These are phyloP conservation scores for Mucor plumbeus DNA, from an alignment of 371 early-diverging fungal genomes.

Conservation along the genomic window DNA sequence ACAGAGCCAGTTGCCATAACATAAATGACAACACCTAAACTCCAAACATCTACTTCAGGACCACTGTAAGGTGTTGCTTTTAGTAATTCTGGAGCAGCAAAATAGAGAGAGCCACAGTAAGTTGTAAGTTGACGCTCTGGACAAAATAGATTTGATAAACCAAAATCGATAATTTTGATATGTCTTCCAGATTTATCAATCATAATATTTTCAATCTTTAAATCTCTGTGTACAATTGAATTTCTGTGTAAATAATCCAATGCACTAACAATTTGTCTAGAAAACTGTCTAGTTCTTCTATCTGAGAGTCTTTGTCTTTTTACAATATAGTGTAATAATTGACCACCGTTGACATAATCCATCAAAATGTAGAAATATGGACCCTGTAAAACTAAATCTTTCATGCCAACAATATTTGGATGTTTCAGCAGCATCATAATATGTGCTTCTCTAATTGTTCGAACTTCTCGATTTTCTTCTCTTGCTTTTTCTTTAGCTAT, in stretches of 20 bases:
- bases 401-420: conserved; percentile 83
- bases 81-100: conserved; percentile 97
- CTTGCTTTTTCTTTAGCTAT: conserved; percentile 49
- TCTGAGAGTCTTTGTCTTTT: conserved; percentile 90
- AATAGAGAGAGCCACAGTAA: conserved; percentile 95
- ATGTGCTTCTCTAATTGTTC: conserved; percentile 91
- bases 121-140: conserved; percentile 84
- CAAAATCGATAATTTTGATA: conserved; percentile 95
- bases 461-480: conserved; percentile 80
- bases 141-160: conserved; percentile 91
- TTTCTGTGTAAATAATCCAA: conserved; percentile 94
- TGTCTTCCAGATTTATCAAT: conserved; percentile 84
- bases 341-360: conserved; percentile 91
- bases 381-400: conserved; percentile 82
- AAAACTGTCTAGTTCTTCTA: conserved; percentile 85
- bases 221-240: conserved; percentile 96
- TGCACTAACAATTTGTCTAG: conserved; percentile 93
- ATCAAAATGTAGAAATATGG: conserved; percentile 91
- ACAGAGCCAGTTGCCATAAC: conserved; percentile 95
- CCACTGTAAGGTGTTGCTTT: conserved; percentile 89
- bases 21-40: conserved; percentile 94
- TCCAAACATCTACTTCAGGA: conserved; percentile 97
- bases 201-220: conserved; percentile 97
- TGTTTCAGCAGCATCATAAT: conserved; percentile 93
- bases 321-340: conserved; percentile 89